These are phyloP conservation scores for Penicillium sp. DNA, from an alignment of 2,329 filamentous ascomycete genomes.

Conservation along the genomic window DNA sequence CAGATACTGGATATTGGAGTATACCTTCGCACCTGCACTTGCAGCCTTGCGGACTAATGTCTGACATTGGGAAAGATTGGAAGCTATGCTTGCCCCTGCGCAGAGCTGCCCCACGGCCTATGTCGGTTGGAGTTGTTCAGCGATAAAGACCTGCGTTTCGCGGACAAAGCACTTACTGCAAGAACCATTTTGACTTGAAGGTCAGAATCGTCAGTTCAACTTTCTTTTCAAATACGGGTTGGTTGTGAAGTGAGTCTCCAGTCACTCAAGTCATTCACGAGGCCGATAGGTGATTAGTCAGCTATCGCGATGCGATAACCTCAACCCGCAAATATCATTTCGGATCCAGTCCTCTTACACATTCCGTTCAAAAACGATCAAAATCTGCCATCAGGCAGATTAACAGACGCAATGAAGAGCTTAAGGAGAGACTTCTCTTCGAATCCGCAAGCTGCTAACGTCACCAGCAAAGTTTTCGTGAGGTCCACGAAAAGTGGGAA, in stretches of 20 bases:
- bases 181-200: constrained; percentile 22
- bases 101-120: constrained; percentile 88
- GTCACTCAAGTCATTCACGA: constrained; percentile 1
- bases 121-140: constrained; percentile 11
- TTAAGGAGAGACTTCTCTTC: constrained; percentile 53
- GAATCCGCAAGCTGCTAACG: constrained; percentile 60
- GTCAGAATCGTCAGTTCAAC: neutral
- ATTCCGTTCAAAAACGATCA: constrained; percentile 3
- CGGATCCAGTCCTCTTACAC: constrained; percentile 10
- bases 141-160: neutral
- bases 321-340: constrained; percentile 20
- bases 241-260: neutral
- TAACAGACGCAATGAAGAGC: constrained; percentile 52
- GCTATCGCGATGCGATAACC: constrained; percentile 25
- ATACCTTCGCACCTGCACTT: constrained; percentile 69
- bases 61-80: constrained; percentile 76
- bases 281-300: constrained; percentile 16
- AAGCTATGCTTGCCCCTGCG: constrained; percentile 69
- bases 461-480: constrained; percentile 94
- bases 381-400: constrained; percentile 10
- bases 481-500: constrained; percentile 92
- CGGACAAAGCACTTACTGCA: constrained; percentile 21
- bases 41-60: constrained; percentile 67
- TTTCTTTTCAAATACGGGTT: neutral
- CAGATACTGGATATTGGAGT: neutral